Conservation (phyloP, 495 filamentous ascomycete species). For the Evernia prunastri region DNA sequence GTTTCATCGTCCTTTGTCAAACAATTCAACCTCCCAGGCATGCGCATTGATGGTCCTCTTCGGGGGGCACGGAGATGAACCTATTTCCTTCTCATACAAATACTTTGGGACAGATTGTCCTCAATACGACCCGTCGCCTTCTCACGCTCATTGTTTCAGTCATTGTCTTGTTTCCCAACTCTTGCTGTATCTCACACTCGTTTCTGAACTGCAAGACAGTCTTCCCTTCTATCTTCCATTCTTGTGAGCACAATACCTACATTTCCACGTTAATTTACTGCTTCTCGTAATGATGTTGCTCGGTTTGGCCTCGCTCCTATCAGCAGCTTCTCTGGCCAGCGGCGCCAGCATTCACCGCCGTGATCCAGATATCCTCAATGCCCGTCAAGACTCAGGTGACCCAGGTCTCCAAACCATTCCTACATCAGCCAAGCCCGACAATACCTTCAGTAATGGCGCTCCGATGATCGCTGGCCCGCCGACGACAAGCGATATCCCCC, state of each 20-base stretch:
- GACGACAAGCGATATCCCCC: slow-evolving; percentile 9
- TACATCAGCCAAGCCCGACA: slow-evolving; percentile 18
- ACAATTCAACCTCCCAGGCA: background rate
- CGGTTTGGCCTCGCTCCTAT: slow-evolving; percentile 4
- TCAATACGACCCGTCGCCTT: background rate
- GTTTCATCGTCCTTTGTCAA: background rate
- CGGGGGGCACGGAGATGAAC: background rate
- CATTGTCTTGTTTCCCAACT: slow-evolving; percentile 1
- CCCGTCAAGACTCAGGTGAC: slow-evolving; percentile 1
- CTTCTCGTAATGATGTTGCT: slow-evolving; percentile 9
- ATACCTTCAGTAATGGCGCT: slow-evolving; percentile 21
- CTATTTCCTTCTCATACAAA: background rate
- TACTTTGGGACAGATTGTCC: background rate
- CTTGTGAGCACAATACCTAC: slow-evolving; percentile 1
- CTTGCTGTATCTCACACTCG: slow-evolving; percentile 3
- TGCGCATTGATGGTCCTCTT: background rate
- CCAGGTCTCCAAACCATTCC: slow-evolving; percentile 21
- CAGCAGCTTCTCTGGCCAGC: slow-evolving; percentile 5
- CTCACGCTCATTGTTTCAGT: slow-evolving; percentile 12
- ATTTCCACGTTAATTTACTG: background rate
- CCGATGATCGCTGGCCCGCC: background rate
- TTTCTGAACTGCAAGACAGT: background rate
- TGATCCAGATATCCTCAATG: background rate
- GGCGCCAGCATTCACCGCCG: slow-evolving; percentile 10
- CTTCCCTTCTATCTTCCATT: background rate